phyloP scores from a whole-genome alignment of 805 yeast genomes.

The Saccharomycopsis fermentans region DNA sequence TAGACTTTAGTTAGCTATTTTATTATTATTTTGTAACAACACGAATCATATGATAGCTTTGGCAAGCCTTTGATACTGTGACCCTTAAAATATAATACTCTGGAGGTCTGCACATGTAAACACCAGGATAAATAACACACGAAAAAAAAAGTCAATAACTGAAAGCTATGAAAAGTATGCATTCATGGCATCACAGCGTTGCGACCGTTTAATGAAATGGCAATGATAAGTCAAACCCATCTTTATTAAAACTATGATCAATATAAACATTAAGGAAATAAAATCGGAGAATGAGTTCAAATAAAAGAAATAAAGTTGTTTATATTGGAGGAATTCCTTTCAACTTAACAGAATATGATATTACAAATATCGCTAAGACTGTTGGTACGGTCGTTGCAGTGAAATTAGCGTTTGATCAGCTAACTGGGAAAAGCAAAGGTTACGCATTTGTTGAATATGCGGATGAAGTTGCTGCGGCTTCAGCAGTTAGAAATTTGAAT shows the following conservation, averaged over 20 bases:
- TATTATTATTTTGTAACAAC: background rate
- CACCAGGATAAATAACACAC: background rate
- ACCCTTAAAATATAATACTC: too few species aligned
- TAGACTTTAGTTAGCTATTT: background rate
- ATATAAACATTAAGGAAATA: too few species aligned
- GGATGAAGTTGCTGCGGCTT: constrained; percentile 73
- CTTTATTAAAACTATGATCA: too few species aligned
- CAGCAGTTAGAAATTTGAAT: constrained; percentile 83
- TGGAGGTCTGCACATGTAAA: too few species aligned
- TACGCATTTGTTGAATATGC: constrained; percentile 79
- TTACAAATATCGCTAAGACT: constrained; percentile 71
- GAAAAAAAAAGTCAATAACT: background rate
- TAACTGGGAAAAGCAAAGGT: constrained; percentile 86
- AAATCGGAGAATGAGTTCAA: background rate
- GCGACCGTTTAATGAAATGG: too few species aligned
- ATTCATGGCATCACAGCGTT: too few species aligned
- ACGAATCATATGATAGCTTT: too few species aligned
- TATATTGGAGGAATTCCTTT: constrained; percentile 85
- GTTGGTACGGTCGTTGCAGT: constrained; percentile 80
- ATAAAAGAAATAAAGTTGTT: constrained; percentile 35
- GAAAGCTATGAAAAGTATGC: background rate
- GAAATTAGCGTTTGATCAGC: constrained; percentile 73
- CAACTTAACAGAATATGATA: constrained; percentile 90
- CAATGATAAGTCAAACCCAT: too few species aligned
- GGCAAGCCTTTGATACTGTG: too few species aligned